A percentile compares a stretch with the other conserved stretches of the same genome.
phyloP scores from a whole-genome alignment of 345 rosid species.

The Conringia planisiliqua region DNA sequence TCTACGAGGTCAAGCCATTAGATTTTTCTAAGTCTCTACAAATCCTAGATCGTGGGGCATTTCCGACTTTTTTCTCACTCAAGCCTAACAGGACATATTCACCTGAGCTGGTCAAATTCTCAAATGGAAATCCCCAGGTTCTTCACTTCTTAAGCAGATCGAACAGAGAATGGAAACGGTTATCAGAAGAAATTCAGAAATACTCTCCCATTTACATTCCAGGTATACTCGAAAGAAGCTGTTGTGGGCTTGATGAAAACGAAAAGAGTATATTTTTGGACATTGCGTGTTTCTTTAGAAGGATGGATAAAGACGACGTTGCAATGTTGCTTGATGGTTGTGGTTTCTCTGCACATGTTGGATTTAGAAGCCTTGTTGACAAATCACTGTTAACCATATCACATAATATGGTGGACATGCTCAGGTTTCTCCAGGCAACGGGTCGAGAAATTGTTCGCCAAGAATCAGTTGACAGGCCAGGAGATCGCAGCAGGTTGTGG shows the following conservation, averaged over 20 bases:
- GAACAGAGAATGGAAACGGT: neutral
- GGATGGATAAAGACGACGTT: slow-evolving; percentile 15
- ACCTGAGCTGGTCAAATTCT: slow-evolving; percentile 19
- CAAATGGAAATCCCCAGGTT: slow-evolving; percentile 30
- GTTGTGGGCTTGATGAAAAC: slow-evolving; percentile 33
- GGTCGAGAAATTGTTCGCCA: slow-evolving; percentile 28
- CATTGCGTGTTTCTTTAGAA: slow-evolving; percentile 38
- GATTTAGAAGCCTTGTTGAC: slow-evolving; percentile 32
- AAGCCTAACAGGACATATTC: neutral
- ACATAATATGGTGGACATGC: slow-evolving; percentile 19
- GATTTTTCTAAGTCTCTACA: neutral
- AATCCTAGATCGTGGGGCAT: neutral
- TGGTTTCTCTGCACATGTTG: slow-evolving; percentile 31
- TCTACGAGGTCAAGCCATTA: slow-evolving; percentile 32
- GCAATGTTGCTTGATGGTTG: slow-evolving; percentile 35
- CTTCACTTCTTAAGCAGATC: neutral
- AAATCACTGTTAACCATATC: slow-evolving; percentile 30
- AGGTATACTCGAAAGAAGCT: slow-evolving; percentile 23
- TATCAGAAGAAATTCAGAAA: neutral
- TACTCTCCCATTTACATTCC: slow-evolving; percentile 4
- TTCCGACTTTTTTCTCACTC: neutral
- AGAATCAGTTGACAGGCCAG: slow-evolving; percentile 27
- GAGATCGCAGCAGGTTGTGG: slow-evolving; percentile 32
- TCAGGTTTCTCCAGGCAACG: slow-evolving; percentile 28
- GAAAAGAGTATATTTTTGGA: slow-evolving; percentile 37